Evolutionary conservation across 371 early-diverging fungal species (phyloP).

Genomic region (Syncephalastrum racemosum): DNA sequence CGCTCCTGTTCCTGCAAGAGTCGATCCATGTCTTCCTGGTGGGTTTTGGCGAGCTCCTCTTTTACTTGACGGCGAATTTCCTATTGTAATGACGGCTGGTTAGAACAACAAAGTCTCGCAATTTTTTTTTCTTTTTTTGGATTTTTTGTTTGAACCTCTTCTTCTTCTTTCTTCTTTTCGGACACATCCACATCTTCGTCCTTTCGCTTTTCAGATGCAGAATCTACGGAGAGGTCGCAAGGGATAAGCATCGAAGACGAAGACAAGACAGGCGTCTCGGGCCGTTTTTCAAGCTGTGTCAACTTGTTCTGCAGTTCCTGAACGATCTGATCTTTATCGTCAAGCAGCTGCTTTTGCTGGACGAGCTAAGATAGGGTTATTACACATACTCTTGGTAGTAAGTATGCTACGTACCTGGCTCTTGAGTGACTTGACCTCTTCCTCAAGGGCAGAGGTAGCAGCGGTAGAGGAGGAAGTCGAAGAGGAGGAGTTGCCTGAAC

Average conservation of each 20-base stretch:
- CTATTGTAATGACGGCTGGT: background rate
- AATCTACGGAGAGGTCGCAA: slow-evolving; percentile 20
- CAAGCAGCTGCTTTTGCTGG: slow-evolving; percentile 17
- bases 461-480: slow-evolving; percentile 17
- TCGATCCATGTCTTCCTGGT: slow-evolving; percentile 10
- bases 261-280: slow-evolving; percentile 18
- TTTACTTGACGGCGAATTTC: slow-evolving; percentile 15
- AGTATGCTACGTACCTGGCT: slow-evolving; percentile 15
- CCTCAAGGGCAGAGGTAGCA: slow-evolving; percentile 7
- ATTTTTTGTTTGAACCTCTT: background rate
- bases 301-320: slow-evolving; percentile 24
- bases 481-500: slow-evolving; percentile 17
- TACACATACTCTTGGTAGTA: no score
- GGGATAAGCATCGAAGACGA: slow-evolving; percentile 22
- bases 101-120: background rate
- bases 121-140: slow-evolving; percentile 1
- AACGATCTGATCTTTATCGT: slow-evolving; percentile 26
- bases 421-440: slow-evolving; percentile 28
- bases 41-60: slow-evolving; percentile 5
- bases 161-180: background rate
- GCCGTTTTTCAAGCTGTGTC: slow-evolving; percentile 9
- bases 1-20: slow-evolving; percentile 13
- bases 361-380: slow-evolving; percentile 14
- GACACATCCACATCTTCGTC: slow-evolving; percentile 3
- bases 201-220: slow-evolving; percentile 15